Base-by-base conservation (phyloP, 1,139 yeast genomes). In the Pichia terricola region DNA sequence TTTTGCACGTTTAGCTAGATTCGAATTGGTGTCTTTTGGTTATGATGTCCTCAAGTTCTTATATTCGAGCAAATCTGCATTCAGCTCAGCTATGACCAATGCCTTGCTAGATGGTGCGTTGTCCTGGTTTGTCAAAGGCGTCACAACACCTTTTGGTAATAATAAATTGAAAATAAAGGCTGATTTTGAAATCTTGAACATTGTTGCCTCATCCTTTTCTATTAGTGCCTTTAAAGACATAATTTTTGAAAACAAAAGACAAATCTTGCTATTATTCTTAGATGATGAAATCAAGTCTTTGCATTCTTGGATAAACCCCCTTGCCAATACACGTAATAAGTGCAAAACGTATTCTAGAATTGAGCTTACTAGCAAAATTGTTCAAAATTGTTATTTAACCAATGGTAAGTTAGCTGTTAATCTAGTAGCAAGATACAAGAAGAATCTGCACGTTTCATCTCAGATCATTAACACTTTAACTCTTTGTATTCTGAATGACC, bases 101-200 rank as follows among this genome's bases (percentile, higher is more conserved):
- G 64, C 73, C 9, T 71, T 87, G 26, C 63, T 84, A 35, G 75
- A 76, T 46, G 89, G 88, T 11, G 75, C 82, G 0, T 69, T 91
- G 43, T 70, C 82, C 4, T 89, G 97, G 96, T 91, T 88, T 62
- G 70, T 71, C 35, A 73, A 69, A 44, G 69, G 75, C 27, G 70
- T 77, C 3, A 69, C 73, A 22, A 83, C 82, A 68, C 96, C 98
- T 8, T 88, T 73, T 65, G 97, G 97, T 2, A 82, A 89, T 10
- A 87, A 89, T 59, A 70, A 75, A 39, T 65, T 86, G 52, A 79
- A 80, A 58, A 77, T 81, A 40, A 78, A 78, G 52, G 77, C 88
- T 3, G 96, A 88, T 56, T 71, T 74, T 53, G 69, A 73, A 5
- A 63, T 81, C 42, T 67, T 89, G 53, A 66, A 69, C 39, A 77